These are phyloP conservation scores for Trichomonas gallinae DNA, from an alignment of 208 protist species.

Conservation along the genomic window DNA sequence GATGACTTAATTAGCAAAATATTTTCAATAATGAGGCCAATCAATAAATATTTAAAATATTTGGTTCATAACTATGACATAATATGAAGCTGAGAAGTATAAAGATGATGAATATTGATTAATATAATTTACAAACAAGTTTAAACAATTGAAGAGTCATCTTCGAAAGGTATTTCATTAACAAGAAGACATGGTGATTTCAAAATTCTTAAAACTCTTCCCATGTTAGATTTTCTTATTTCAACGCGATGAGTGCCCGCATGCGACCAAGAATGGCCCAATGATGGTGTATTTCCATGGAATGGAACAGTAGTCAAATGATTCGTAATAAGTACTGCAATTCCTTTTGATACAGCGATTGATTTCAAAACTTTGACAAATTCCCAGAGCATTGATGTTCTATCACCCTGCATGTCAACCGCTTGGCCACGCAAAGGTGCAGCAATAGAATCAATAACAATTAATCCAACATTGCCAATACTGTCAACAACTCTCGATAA, in stretches of 20 bases:
- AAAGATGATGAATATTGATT: too few species aligned
- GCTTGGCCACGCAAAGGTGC: not conserved
- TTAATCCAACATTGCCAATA: not conserved
- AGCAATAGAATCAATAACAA: not conserved
- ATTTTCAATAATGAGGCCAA: too few species aligned
- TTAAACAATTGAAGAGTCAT: not conserved
- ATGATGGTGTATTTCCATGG: not conserved
- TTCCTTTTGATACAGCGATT: not conserved
- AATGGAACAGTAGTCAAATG: not conserved
- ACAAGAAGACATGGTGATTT: not conserved
- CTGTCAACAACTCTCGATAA: not conserved
- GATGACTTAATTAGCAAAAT: too few species aligned
- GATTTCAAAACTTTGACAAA: not conserved
- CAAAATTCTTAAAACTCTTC: not conserved
- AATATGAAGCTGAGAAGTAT: too few species aligned
- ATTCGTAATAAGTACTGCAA: not conserved
- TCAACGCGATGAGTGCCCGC: not conserved
- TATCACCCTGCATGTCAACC: not conserved
- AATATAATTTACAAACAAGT: not conserved
- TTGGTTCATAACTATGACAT: too few species aligned
- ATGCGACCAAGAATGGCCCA: not conserved
- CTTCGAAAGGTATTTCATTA: not conserved
- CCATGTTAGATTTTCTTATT: not conserved
- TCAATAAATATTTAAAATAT: too few species aligned
- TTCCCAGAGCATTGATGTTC: not conserved